Evolutionary conservation across 306 rosid species (phyloP).

Genomic region (Lathyrus tuberosus): DNA sequence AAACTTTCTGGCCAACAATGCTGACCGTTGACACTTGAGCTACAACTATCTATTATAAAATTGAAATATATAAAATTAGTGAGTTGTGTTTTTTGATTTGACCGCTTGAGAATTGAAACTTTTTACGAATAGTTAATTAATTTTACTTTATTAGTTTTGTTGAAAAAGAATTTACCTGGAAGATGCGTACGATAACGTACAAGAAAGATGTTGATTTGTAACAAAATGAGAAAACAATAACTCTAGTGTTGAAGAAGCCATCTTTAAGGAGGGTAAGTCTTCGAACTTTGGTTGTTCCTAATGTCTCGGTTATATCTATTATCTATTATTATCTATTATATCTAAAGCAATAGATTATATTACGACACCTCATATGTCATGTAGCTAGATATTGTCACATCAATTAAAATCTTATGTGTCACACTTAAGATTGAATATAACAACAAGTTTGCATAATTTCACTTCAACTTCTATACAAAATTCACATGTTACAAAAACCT

Average conservation of each 20-base stretch:
- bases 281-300: no score
- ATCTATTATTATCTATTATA: no score
- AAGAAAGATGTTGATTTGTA: constrained; percentile 6
- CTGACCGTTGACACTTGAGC: constrained; percentile 75
- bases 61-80: neutral
- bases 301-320: no score
- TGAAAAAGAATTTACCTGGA: neutral
- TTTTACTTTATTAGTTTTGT: neutral
- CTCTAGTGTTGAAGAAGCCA: neutral
- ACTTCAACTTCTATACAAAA: no score
- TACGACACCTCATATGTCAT: no score
- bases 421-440: no score
- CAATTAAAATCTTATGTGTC: no score
- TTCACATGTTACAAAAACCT: no score
- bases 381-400: no score
- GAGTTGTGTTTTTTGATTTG: constrained; percentile 43
- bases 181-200: constrained; percentile 19
- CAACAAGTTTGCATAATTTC: no score
- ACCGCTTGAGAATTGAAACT: constrained; percentile 30
- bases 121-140: neutral
- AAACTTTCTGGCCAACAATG: constrained; percentile 57
- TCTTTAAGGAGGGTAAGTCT: no score
- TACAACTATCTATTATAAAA: constrained; percentile 17
- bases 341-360: no score
- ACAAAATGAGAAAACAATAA: neutral